Percentiles rank a stretch among this genome's conserved stretches.
These are phyloP conservation scores for Lactarius sp. DNA, from an alignment of 768 basidiomycete species.

Conservation along the genomic window DNA sequence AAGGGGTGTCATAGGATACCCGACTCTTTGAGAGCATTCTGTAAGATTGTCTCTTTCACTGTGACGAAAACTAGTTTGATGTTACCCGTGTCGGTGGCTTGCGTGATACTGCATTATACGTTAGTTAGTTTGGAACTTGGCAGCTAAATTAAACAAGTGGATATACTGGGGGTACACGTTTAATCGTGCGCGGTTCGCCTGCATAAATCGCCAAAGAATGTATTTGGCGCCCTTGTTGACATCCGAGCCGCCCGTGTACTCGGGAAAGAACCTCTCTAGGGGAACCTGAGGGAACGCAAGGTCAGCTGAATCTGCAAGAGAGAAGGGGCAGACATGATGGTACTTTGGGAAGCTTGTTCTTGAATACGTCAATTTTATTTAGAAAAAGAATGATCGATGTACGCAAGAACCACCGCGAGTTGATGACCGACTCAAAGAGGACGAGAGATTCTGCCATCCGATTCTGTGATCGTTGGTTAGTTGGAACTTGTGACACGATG, in stretches of 20 bases:
- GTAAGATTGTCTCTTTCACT: conserved; percentile 89
- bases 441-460: conserved; percentile 71
- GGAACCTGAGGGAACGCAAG: conserved; percentile 45
- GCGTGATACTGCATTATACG: conserved; percentile 55
- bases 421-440: conserved; percentile 73
- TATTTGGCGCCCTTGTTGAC: conserved; percentile 95
- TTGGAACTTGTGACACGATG: not conserved
- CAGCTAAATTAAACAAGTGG: not conserved
- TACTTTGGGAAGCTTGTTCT: conserved; percentile 60
- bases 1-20: conserved; percentile 57
- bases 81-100: conserved; percentile 86
- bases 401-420: conserved; percentile 71
- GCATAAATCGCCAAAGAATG: conserved; percentile 93
- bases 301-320: not conserved
- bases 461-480: conserved; percentile 42
- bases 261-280: conserved; percentile 75
- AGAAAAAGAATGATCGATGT: conserved; percentile 64
- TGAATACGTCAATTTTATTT: conserved; percentile 76
- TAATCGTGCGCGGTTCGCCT: conserved; percentile 76
- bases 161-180: conserved; percentile 88
- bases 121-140: not conserved
- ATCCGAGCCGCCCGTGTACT: conserved; percentile 83
- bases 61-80: conserved; percentile 79
- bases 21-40: conserved; percentile 81
- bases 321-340: no score